These are phyloP conservation scores for Fistulinella cinereoalba DNA, from an alignment of 1,284 basidiomycete species.

Conservation along the genomic window DNA sequence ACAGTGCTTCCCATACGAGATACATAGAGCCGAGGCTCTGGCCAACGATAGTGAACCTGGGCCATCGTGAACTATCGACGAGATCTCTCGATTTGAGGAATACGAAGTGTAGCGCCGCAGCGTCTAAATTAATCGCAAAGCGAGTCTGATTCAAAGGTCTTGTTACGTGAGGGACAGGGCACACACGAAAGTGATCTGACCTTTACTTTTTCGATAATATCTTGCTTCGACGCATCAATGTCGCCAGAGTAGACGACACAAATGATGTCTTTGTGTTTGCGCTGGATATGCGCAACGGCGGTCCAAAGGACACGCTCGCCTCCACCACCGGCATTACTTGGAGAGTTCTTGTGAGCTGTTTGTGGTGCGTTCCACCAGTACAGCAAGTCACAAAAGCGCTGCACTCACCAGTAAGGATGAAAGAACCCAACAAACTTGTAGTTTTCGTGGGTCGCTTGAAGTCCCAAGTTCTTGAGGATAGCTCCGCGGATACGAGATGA, in stretches of 20 bases:
- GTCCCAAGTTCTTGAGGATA: slow-evolving; percentile 20
- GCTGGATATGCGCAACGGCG: slow-evolving; percentile 79
- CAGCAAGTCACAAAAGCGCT: background rate
- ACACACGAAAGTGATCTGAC: slow-evolving; percentile 40
- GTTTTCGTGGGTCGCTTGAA: slow-evolving; percentile 1
- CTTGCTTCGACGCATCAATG: slow-evolving; percentile 70
- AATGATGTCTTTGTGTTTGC: slow-evolving; percentile 67
- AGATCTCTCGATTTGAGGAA: slow-evolving; percentile 70
- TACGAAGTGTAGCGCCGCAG: slow-evolving; percentile 70
- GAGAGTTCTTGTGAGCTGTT: slow-evolving; percentile 33
- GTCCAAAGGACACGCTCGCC: slow-evolving; percentile 97
- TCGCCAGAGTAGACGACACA: slow-evolving; percentile 92
- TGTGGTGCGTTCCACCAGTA: slow-evolving; percentile 29
- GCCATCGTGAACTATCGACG: slow-evolving; percentile 85
- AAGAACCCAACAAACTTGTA: slow-evolving; percentile 80
- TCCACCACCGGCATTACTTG: slow-evolving; percentile 94
- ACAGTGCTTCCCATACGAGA: slow-evolving; percentile 81
- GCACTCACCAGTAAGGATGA: slow-evolving; percentile 89
- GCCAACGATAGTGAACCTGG: slow-evolving; percentile 84
- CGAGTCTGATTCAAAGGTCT: slow-evolving; percentile 53
- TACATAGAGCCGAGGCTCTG: slow-evolving; percentile 88
- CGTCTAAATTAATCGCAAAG: slow-evolving; percentile 78
- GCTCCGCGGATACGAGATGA: slow-evolving; percentile 20
- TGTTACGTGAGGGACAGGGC: background rate
- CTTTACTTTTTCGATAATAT: slow-evolving; percentile 82